These are phyloP conservation scores for Acer campestre DNA, from an alignment of 345 rosid species.

Conservation along the genomic window DNA sequence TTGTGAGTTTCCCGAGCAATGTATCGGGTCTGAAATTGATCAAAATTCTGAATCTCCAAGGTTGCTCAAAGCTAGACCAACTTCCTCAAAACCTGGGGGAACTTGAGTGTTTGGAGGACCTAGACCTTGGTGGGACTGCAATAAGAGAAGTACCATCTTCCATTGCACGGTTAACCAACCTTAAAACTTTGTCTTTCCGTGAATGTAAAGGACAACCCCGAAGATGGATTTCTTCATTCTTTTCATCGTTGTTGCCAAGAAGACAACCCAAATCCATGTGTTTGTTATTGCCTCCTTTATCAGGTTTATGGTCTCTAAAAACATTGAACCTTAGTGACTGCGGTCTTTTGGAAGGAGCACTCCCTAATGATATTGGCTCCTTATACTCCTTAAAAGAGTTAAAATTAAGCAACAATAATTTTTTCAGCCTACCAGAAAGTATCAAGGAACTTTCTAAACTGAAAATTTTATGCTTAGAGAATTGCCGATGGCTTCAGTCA, in stretches of 20 bases:
- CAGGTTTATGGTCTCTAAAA: background rate
- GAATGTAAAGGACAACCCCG: background rate
- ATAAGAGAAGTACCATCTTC: background rate
- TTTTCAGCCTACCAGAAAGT: background rate
- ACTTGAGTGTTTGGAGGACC: slow-evolving; percentile 1
- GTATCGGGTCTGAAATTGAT: background rate
- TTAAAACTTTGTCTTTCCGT: background rate
- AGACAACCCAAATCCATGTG: background rate
- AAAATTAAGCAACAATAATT: background rate
- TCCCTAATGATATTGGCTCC: background rate
- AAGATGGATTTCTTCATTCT: background rate
- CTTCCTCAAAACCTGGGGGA: background rate
- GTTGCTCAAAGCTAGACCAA: background rate
- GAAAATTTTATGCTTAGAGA: background rate
- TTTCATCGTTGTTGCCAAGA: background rate
- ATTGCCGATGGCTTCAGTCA: slow-evolving; percentile 6
- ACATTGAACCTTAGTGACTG: background rate
- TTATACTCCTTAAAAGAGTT: background rate
- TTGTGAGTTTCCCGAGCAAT: background rate
- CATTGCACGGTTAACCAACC: background rate
- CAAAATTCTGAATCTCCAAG: background rate
- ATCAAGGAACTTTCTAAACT: slow-evolving; percentile 5
- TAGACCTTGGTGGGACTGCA: background rate
- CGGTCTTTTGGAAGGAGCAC: background rate
- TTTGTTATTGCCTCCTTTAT: background rate